Percentiles rank a stretch among this genome's conserved stretches.
phyloP scores from a whole-genome alignment of 768 basidiomycete species.

The Suillus paluster region DNA sequence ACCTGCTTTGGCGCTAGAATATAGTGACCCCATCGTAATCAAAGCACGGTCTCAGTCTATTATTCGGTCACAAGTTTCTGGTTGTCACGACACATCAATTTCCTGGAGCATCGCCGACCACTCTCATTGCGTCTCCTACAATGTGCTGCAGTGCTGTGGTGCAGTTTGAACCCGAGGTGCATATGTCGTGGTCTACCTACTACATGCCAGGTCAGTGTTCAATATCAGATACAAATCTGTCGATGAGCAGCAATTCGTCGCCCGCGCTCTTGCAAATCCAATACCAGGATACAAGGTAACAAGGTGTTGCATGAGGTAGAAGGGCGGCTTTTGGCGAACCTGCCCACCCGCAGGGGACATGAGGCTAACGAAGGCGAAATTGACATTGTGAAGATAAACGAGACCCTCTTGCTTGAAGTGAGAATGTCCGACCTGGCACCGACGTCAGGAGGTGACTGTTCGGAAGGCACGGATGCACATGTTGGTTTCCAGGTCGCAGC shows the following conservation, averaged over 20 bases:
- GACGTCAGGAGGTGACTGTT: constrained; percentile 5
- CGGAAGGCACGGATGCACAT: constrained; percentile 24
- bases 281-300: no score
- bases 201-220: no score
- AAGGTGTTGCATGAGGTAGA: no score
- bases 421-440: no score
- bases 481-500: constrained; percentile 79
- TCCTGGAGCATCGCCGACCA: background rate
- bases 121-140: background rate
- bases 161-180: background rate
- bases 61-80: background rate
- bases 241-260: no score
- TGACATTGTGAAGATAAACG: no score
- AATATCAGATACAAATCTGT: no score
- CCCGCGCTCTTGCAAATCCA: background rate
- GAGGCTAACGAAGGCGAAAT: no score
- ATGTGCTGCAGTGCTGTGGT: background rate
- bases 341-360: no score
- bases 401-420: no score
- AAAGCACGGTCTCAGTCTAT: background rate
- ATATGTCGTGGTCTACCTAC: background rate
- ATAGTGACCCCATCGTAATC: background rate
- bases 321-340: no score
- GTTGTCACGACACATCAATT: background rate
- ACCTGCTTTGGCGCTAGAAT: background rate